Percentiles rank a stretch among this genome's conserved stretches.
These are phyloP conservation scores for Euptelea pleiosperma DNA, from an alignment of 164 flowering plant species.

Conservation along the genomic window DNA sequence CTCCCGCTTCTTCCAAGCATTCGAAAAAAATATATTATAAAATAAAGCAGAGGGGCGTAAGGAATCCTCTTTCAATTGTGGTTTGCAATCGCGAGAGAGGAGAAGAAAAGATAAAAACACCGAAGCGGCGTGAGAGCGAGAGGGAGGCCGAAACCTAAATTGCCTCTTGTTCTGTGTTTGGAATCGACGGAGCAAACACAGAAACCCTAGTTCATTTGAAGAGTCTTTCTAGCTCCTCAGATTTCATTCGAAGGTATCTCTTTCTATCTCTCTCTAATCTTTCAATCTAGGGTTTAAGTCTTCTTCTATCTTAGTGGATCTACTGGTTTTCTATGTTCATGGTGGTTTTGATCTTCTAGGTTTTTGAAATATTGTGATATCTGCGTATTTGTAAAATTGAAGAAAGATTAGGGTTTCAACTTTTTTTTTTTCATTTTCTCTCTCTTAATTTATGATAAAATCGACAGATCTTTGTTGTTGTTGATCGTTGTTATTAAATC, in stretches of 20 bases:
- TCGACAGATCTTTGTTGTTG: too few relatives aligned
- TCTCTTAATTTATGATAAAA: too few relatives aligned
- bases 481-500: not conserved
- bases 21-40: constrained; percentile 20
- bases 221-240: too few relatives aligned
- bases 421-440: too few relatives aligned
- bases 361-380: not conserved
- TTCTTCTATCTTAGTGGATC: not conserved
- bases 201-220: not conserved
- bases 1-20: constrained; percentile 39
- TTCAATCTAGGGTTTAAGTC: not conserved
- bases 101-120: too few relatives aligned
- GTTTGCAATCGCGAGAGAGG: too few relatives aligned
- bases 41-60: not conserved
- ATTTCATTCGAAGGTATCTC: too few relatives aligned
- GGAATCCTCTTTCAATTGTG: not conserved
- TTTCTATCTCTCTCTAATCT: not conserved
- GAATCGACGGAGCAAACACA: not conserved
- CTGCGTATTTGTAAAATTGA: too few relatives aligned
- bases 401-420: too few relatives aligned
- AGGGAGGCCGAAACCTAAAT: too few relatives aligned
- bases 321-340: not conserved
- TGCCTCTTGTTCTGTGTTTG: not conserved
- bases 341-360: not conserved
- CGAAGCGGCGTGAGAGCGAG: too few relatives aligned